phyloP scores from a whole-genome alignment of 768 basidiomycete genomes.

The Suillus discolor region DNA sequence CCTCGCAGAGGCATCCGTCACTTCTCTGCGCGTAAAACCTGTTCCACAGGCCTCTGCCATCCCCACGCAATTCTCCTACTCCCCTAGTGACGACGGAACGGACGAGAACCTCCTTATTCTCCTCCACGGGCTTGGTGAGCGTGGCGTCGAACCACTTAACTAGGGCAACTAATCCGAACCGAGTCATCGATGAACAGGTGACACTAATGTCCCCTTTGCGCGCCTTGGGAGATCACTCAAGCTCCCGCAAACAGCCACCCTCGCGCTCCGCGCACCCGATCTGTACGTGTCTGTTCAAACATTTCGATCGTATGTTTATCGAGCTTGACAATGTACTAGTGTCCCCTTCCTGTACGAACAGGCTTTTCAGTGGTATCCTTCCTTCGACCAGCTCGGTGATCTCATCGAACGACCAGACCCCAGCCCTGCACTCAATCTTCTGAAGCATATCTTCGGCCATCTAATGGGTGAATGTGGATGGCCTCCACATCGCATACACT shows the following conservation, averaged over 20 bases:
- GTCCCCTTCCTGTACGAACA: conserved; percentile 79
- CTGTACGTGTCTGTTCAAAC: conserved; percentile 47
- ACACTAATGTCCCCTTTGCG: conserved; percentile 77
- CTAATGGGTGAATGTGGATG: conserved; percentile 65
- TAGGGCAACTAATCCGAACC: conserved; percentile 7
- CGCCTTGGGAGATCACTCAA: conserved; percentile 72
- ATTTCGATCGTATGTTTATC: neutral
- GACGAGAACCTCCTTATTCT: conserved; percentile 86
- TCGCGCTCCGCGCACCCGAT: conserved; percentile 80
- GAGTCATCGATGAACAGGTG: conserved; percentile 50
- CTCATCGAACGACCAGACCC: conserved; percentile 73
- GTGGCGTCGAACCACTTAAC: neutral
- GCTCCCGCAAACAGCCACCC: conserved; percentile 87
- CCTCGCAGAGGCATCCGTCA: conserved; percentile 14
- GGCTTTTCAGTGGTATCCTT: conserved; percentile 85
- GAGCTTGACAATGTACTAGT: conserved; percentile 37
- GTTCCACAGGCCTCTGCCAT: conserved; percentile 48
- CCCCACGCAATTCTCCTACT: conserved; percentile 64
- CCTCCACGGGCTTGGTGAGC: conserved; percentile 82
- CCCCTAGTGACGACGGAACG: conserved; percentile 77
- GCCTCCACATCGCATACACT: conserved; percentile 70
- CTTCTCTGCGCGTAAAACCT: conserved; percentile 45
- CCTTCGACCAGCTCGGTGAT: conserved; percentile 81
- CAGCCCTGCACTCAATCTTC: conserved; percentile 58
- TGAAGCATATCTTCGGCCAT: conserved; percentile 55